A percentile compares a stretch with the other conserved stretches of the same genome.
These are phyloP conservation scores for Hymenoscyphus linearis DNA, from an alignment of 2,329 filamentous ascomycete genomes.

Conservation along the genomic window DNA sequence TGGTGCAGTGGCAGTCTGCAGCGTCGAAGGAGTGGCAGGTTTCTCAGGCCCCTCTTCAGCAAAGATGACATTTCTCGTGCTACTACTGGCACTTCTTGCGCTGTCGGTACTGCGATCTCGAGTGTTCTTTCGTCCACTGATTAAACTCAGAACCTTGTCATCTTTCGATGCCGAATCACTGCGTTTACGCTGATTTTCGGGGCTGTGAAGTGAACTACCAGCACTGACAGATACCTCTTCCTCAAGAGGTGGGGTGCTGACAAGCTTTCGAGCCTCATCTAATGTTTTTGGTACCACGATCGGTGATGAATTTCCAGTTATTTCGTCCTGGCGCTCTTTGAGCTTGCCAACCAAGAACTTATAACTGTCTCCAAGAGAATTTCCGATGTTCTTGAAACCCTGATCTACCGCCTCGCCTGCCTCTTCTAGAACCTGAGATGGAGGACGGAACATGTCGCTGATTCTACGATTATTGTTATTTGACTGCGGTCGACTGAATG, in stretches of 20 bases:
- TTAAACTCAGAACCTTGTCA: constrained; percentile 64
- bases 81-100: constrained; percentile 54
- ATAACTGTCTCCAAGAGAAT: constrained; percentile 85
- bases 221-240: constrained; percentile 39
- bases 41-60: constrained; percentile 37
- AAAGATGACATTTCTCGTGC: constrained; percentile 49
- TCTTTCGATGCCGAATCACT: constrained; percentile 41
- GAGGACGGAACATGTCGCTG: constrained; percentile 81
- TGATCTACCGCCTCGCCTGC: constrained; percentile 89
- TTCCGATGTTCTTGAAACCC: constrained; percentile 85
- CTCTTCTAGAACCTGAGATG: constrained; percentile 67
- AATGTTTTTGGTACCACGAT: constrained; percentile 75
- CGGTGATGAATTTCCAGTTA: constrained; percentile 42
- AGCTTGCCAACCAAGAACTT: constrained; percentile 88
- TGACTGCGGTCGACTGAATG: constrained; percentile 28
- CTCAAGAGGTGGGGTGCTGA: constrained; percentile 61
- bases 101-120: constrained; percentile 78
- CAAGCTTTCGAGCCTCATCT: constrained; percentile 85
- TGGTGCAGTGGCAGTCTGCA: constrained; percentile 19
- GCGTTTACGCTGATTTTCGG: constrained; percentile 27
- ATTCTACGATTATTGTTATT: constrained; percentile 65
- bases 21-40: constrained; percentile 23
- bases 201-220: constrained; percentile 45
- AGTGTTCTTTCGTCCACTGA: constrained; percentile 55
- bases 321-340: constrained; percentile 59